A percentile compares a stretch with the other conserved stretches of the same genome.
Evolutionary conservation across 2,329 filamentous ascomycete species (phyloP).

Genomic region (Epichloe sp.): DNA sequence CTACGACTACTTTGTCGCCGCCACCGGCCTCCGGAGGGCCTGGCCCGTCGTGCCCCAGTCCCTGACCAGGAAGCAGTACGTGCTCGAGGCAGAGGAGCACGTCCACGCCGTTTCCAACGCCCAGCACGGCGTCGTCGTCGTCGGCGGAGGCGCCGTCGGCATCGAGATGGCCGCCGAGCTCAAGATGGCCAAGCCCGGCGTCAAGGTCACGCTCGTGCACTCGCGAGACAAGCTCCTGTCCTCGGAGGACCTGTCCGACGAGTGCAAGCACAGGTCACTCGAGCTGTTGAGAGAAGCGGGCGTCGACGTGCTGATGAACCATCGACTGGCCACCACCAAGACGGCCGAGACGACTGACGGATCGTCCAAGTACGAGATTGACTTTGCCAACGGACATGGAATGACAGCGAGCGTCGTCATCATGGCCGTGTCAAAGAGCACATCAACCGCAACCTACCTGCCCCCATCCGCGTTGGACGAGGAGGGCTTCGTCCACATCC

Average conservation of each 20-base stretch:
- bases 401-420: constrained; percentile 53
- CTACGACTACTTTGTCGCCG: constrained; percentile 68
- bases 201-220: constrained; percentile 61
- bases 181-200: constrained; percentile 50
- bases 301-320: constrained; percentile 51
- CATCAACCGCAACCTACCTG: constrained; percentile 50
- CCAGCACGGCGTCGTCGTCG: constrained; percentile 49
- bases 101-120: constrained; percentile 40
- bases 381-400: constrained; percentile 45
- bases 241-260: constrained; percentile 56
- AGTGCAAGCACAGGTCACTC: constrained; percentile 50
- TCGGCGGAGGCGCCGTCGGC: constrained; percentile 69
- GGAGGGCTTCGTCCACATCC: constrained; percentile 53
- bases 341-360: constrained; percentile 32
- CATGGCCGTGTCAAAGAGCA: constrained; percentile 52
- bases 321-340: constrained; percentile 38
- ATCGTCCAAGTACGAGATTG: constrained; percentile 31
- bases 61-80: constrained; percentile 45
- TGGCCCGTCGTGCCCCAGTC: constrained; percentile 65
- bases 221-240: constrained; percentile 58
- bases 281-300: constrained; percentile 46
- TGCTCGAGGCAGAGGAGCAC: constrained; percentile 47
- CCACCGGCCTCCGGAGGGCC: constrained; percentile 53
- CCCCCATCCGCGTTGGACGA: constrained; percentile 44
- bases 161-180: constrained; percentile 74